Evolutionary conservation across 257 asterid species (phyloP).

Genomic region (Dorcoceras hygrometricum): DNA sequence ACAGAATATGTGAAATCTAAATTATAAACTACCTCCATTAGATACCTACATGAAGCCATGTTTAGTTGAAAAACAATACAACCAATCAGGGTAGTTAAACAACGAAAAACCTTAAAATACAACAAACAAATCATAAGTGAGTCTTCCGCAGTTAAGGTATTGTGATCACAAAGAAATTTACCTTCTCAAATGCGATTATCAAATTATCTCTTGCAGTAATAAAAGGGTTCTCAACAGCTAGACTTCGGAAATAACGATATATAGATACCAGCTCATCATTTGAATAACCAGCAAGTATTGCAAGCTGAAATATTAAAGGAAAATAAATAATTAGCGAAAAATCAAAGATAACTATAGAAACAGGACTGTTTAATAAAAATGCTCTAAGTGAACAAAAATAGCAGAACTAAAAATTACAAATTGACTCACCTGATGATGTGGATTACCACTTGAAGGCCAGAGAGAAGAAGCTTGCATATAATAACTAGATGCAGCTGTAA

Average conservation of each 20-base stretch:
- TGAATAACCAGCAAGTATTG: constrained; percentile 82
- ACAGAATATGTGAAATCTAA: neutral
- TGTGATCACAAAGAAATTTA: constrained; percentile 25
- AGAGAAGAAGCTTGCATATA: constrained; percentile 83
- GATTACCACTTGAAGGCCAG: constrained; percentile 93
- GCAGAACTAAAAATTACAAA: neutral
- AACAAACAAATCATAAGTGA: neutral
- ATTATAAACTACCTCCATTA: neutral
- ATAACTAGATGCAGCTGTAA: constrained; percentile 87
- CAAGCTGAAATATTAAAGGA: constrained; percentile 59
- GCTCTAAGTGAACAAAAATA: neutral
- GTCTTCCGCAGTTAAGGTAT: neutral
- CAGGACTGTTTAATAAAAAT: neutral
- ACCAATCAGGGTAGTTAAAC: neutral
- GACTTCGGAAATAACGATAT: constrained; percentile 92
- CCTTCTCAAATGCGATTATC: constrained; percentile 96
- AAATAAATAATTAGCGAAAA: constrained; percentile 17
- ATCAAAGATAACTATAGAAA: neutral
- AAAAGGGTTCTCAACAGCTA: constrained; percentile 80
- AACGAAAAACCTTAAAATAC: neutral
- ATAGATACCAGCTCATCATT: constrained; percentile 74
- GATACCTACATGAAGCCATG: constrained; percentile 12
- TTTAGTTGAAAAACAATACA: neutral
- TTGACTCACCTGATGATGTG: constrained; percentile 82
- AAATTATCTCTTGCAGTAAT: constrained; percentile 88